Evolutionary conservation across 2,329 filamentous ascomycete genomes (phyloP), one percentile per base, ranked within the genome.

Genomic region (Fusarium sp.): DNA sequence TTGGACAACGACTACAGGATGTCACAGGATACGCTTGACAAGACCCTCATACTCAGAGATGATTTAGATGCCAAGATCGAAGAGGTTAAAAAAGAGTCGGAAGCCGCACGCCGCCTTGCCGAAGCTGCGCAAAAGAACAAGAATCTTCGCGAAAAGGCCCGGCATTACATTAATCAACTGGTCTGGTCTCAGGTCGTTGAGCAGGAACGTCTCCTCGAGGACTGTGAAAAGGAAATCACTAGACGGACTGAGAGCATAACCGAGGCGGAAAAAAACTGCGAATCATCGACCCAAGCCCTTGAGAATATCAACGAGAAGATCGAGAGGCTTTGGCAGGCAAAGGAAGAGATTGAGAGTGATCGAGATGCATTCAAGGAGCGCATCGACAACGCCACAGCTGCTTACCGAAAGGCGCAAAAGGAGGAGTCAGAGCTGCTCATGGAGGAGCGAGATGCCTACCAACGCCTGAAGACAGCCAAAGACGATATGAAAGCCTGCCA

Each of bases 1-100:
- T 87, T 99, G 15, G 94, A 97, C 79, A 91, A 94, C 69, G 96
- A 99, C 78, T 99, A 99, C 81, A 89, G 91, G 65, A 85, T 97
- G 63, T 90, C 98, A 19, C 90, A 92, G 68, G 92, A 97, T 73
- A 92, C 89, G 7, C 86, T 96, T 25, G 93, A 97, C 72, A 89
- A 89, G 38, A 93, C 81, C 5, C 63, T 82, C 5, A 63, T 79
- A n/a, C 73, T 83, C 29, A 78, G 80, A 45, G 81, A 83, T 2
- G 81, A 83, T 52, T 77, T 83, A 3, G 69, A 77, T 3, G 76
- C 78, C 49, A 82, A 79, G 60, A 79, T 83, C 42, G 77, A 70
- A 4, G 49, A 72, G n/a, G 77, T 81, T 31, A 83, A 81, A 58
- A 83, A 83, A 58, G 80, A 82, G 52, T 82, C 83, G 81, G 81